Evolutionary conservation across 2,329 filamentous ascomycete genomes (phyloP).

Genomic region (Cladosporium sp.): DNA sequence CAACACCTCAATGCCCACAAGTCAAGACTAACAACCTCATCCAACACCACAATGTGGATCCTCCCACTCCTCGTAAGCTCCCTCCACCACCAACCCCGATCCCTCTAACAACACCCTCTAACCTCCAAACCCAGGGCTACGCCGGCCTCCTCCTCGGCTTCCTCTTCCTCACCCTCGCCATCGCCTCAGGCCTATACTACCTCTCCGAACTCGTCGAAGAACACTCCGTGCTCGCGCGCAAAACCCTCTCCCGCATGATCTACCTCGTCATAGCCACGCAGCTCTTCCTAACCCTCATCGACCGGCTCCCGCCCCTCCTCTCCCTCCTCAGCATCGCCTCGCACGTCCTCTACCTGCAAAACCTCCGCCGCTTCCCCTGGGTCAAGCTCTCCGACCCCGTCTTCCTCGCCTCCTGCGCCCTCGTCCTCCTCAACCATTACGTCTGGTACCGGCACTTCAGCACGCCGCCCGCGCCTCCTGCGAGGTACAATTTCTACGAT

Average conservation of each 20-base stretch:
- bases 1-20: no score
- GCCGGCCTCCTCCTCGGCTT: slow-evolving; percentile 84
- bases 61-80: slow-evolving; percentile 64
- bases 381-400: slow-evolving; percentile 85
- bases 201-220: slow-evolving; percentile 97
- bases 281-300: slow-evolving; percentile 69
- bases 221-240: slow-evolving; percentile 89
- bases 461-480: slow-evolving; percentile 45
- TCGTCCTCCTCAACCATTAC: slow-evolving; percentile 89
- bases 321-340: slow-evolving; percentile 72
- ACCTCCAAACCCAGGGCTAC: slow-evolving; percentile 58
- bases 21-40: neutral
- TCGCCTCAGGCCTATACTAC: slow-evolving; percentile 98
- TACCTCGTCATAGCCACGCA: slow-evolving; percentile 76
- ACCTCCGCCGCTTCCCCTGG: slow-evolving; percentile 70
- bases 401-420: slow-evolving; percentile 76
- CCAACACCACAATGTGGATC: slow-evolving; percentile 72
- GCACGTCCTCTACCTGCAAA: slow-evolving; percentile 83
- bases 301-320: slow-evolving; percentile 76
- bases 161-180: slow-evolving; percentile 88
- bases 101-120: neutral
- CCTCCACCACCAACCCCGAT: no score
- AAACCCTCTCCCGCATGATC: slow-evolving; percentile 78
- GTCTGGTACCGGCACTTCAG: slow-evolving; percentile 96
- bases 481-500: slow-evolving; percentile 44